Conservation (phyloP, 495 filamentous ascomycete genomes). For the Choiromyces venosus region DNA sequence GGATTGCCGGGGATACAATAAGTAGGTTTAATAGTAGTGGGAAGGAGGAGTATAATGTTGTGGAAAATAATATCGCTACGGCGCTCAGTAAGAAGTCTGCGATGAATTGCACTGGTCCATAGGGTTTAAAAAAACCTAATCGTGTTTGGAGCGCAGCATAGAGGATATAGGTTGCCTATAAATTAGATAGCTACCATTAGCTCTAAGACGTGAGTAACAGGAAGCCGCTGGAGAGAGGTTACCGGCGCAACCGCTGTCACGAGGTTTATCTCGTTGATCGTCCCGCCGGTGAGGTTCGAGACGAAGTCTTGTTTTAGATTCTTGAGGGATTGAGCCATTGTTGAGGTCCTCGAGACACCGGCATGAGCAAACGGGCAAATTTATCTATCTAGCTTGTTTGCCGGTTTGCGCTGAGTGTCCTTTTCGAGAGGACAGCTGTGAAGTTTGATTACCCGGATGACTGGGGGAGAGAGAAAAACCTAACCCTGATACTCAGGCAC, state of each 20-base stretch:
- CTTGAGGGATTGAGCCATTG: conserved; percentile 50
- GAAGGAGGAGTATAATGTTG: conserved; percentile 73
- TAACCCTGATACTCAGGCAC: background rate
- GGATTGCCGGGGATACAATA: conserved; percentile 62
- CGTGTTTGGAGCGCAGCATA: conserved; percentile 88
- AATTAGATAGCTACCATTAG: conserved; percentile 13
- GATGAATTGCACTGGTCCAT: conserved; percentile 59
- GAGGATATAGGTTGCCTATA: conserved; percentile 69
- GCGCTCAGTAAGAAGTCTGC: conserved; percentile 86
- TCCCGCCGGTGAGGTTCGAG: conserved; percentile 80
- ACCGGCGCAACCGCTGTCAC: conserved; percentile 82
- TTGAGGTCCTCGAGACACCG: conserved; percentile 1
- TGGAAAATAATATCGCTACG: conserved; percentile 70
- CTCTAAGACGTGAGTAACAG: background rate
- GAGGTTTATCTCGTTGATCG: conserved; percentile 75
- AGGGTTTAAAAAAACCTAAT: conserved; percentile 75
- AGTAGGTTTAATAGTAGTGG: conserved; percentile 71
- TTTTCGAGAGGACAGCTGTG: background rate
- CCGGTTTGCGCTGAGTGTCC: background rate
- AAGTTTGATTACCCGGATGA: background rate
- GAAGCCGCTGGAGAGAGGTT: conserved; percentile 41
- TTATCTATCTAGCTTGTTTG: background rate
- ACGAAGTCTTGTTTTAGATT: conserved; percentile 90
- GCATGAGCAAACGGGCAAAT: background rate
- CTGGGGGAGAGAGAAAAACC: background rate